phyloP scores from a whole-genome alignment of 331 rosid species.

The Phaseolus coccineus region DNA sequence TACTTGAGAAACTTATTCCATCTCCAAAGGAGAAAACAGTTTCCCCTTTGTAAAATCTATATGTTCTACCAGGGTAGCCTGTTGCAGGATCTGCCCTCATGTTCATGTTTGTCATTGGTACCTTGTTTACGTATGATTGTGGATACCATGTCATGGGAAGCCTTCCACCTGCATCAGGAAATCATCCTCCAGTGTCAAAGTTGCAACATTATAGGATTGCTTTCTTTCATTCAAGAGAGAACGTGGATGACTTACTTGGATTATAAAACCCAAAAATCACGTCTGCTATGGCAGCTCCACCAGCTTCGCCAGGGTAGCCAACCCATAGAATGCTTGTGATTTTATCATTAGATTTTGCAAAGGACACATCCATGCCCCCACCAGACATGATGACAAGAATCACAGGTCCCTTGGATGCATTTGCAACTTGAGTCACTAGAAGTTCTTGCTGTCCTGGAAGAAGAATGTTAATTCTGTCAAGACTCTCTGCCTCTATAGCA shows the following conservation, averaged over 20 bases:
- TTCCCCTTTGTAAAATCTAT: constrained; percentile 86
- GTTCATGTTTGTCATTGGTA: constrained; percentile 97
- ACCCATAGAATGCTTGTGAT: constrained; percentile 94
- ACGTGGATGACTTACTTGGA: constrained; percentile 68
- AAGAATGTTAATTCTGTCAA: constrained; percentile 71
- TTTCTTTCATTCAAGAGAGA: background rate
- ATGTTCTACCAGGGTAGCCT: constrained; percentile 95
- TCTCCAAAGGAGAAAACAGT: constrained; percentile 87
- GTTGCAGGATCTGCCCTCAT: constrained; percentile 86
- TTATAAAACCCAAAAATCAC: constrained; percentile 80
- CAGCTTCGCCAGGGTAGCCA: constrained; percentile 99
- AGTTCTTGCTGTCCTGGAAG: constrained; percentile 96
- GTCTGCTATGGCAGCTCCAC: constrained; percentile 99
- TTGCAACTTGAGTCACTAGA: constrained; percentile 75
- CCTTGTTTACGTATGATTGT: constrained; percentile 75
- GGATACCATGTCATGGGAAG: constrained; percentile 99
- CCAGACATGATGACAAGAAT: constrained; percentile 95
- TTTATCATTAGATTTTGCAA: constrained; percentile 75
- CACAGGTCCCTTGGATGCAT: constrained; percentile 89
- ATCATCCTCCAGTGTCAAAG: constrained; percentile 16
- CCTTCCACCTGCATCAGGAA: constrained; percentile 78
- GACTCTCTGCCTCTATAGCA: constrained; percentile 89
- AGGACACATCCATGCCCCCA: constrained; percentile 90
- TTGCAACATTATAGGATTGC: background rate
- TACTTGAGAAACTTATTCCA: constrained; percentile 72